A percentile compares a stretch with the other conserved stretches of the same genome.
These are phyloP conservation scores for Beauveria medogensis DNA, from an alignment of 2,329 filamentous ascomycete genomes.

Conservation along the genomic window DNA sequence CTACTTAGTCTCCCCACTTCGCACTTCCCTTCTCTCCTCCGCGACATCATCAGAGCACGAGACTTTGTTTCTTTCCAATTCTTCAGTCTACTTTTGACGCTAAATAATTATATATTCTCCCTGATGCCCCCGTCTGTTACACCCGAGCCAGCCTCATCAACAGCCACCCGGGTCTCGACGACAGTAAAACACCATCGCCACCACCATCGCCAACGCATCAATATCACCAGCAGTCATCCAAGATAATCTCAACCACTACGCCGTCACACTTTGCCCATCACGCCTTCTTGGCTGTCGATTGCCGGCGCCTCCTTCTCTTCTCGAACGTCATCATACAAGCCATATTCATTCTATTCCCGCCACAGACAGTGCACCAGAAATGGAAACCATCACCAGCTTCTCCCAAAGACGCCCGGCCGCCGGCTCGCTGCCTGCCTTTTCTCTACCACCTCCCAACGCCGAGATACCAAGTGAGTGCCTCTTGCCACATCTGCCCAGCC, in stretches of 20 bases:
- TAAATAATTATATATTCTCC: neutral
- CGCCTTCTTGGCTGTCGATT: no score
- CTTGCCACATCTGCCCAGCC: no score
- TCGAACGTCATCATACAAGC: neutral
- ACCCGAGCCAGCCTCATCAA: neutral
- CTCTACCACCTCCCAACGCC: constrained; percentile 27
- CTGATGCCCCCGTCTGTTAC: neutral
- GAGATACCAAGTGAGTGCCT: constrained; percentile 28
- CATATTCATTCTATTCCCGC: neutral
- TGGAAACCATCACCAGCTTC: constrained; percentile 25
- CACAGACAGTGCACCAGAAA: constrained; percentile 11
- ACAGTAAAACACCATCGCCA: neutral
- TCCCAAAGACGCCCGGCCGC: constrained; percentile 27
- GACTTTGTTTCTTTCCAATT: neutral
- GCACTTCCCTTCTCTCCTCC: constrained; percentile 1
- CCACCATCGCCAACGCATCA: neutral
- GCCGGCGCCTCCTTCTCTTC: neutral
- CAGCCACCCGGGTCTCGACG: neutral
- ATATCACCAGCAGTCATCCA: neutral
- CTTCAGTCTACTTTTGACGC: neutral
- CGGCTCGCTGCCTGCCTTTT: constrained; percentile 25
- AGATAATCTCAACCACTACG: no score
- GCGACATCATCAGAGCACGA: neutral
- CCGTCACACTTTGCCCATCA: no score
- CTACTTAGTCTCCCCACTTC: constrained; percentile 10